These are phyloP conservation scores for Fomitiporia mediterranea DNA, from an alignment of 1,284 basidiomycete species.

Conservation along the genomic window DNA sequence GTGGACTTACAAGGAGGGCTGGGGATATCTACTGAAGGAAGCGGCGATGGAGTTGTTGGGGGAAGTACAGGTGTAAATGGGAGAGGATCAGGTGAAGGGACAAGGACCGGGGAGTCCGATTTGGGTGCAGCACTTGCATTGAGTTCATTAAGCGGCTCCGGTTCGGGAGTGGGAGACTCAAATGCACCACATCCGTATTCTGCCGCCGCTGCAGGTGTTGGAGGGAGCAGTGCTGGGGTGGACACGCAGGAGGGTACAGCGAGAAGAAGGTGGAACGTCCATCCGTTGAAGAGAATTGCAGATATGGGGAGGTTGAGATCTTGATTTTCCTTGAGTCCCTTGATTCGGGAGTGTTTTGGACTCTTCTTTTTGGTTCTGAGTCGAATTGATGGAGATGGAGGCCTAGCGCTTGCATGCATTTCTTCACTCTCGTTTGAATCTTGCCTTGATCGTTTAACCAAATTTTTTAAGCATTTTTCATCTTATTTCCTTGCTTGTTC, in stretches of 20 bases:
- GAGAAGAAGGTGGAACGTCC: constrained; percentile 18
- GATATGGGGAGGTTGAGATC: constrained; percentile 17
- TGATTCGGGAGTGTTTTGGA: background rate
- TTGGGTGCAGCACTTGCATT: background rate
- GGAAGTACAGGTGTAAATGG: background rate
- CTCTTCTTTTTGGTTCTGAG: background rate
- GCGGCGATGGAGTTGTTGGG: background rate
- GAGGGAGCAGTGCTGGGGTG: background rate
- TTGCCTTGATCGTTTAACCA: background rate
- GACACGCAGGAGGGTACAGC: background rate
- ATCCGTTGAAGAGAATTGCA: constrained; percentile 20
- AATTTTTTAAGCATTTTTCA: background rate
- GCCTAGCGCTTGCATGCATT: background rate
- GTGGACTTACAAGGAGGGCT: background rate
- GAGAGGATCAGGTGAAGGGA: background rate
- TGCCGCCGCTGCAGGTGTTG: background rate
- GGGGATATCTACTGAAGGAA: background rate
- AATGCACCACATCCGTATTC: constrained; percentile 15
- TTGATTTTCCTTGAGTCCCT: background rate
- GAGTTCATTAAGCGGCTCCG: background rate
- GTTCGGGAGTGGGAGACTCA: background rate
- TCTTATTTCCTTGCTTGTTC: background rate
- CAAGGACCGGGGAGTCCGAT: background rate
- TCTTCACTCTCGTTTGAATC: background rate
- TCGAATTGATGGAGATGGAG: too few relatives aligned